Evolutionary conservation across 257 asterid species (phyloP), one percentile per base, ranked within the genome.

Genomic region (Solanum etuberosum): DNA sequence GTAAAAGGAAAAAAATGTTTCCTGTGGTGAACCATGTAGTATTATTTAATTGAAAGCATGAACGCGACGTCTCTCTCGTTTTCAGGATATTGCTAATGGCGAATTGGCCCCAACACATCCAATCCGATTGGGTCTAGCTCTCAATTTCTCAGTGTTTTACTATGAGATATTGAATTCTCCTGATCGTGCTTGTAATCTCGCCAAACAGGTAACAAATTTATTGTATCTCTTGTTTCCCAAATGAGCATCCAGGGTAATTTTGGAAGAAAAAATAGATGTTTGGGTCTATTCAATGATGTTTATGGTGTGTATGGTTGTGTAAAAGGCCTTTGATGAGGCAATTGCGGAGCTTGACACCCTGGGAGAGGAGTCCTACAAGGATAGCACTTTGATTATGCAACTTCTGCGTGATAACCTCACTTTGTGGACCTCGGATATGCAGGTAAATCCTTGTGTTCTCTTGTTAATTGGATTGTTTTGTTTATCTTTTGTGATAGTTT

Each of bases 361-460:
- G 37, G 98, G 98, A 83, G 98, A 95, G 92, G 98, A 95, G 78
- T 95, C 98, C 11, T 95, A 95, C 96, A 95, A 93, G 93, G 98
- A 94, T 84, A 95, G 98, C 96, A 95, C 98, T 90, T 86, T 95
- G 86, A 95, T 95, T 86, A 95, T 95, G 98, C 98, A 95, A 89
- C 98, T 95, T 89, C 94, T 95, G 80, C 98, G 98, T 35, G 98
- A 95, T 88, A 95, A 95, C 92, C 96, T 95, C 74, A 95, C 98
- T 59, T 88, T 95, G 93, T 95, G 98, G 98, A 95, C 98, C 72
- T 94, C 98, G 21, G 98, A 95, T 84, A 93, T 94, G 96, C 97
- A 93, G 98, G 98, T 92, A 86, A 85, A 84, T 51, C 31, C 15
- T 61, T 31, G 38, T 42, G 40, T 54, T 71, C 35, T 71, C 18